Percentiles rank a stretch among this genome's conserved stretches.
Conservation (phyloP, 2,329 filamentous ascomycete genomes). For the Fusarium secorum region DNA sequence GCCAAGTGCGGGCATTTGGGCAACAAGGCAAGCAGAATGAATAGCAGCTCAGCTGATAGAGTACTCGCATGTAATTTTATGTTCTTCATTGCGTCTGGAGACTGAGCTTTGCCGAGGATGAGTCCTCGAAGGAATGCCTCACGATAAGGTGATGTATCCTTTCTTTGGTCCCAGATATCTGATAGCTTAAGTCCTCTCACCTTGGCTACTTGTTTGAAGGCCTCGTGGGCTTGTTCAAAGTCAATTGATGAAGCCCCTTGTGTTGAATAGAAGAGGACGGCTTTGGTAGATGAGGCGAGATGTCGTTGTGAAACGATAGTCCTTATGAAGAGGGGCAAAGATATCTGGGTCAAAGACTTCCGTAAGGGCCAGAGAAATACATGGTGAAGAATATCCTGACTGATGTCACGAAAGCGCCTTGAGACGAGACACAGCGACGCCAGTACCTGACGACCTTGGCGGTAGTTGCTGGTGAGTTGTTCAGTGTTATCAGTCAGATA, state of each 20-base stretch:
- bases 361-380: slow-evolving; percentile 1
- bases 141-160: neutral
- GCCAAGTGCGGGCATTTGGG: slow-evolving; percentile 4
- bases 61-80: neutral
- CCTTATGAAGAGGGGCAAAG: slow-evolving; percentile 13
- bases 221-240: neutral
- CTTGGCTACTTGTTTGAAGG: neutral
- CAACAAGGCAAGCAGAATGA: neutral
- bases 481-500: neutral
- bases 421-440: slow-evolving; percentile 17
- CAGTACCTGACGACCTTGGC: neutral
- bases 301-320: neutral
- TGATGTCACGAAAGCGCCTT: slow-evolving; percentile 3
- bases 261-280: neutral
- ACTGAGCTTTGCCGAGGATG: neutral
- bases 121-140: slow-evolving; percentile 1
- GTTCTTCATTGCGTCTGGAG: neutral
- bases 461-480: neutral
- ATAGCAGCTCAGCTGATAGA: neutral
- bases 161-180: neutral
- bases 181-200: neutral
- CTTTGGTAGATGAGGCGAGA: slow-evolving; percentile 13
- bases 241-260: neutral
- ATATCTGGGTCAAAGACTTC: neutral
- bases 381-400: slow-evolving; percentile 25